phyloP scores from a whole-genome alignment of 108 stramenopile genomes.

The Nitzschia palea region DNA sequence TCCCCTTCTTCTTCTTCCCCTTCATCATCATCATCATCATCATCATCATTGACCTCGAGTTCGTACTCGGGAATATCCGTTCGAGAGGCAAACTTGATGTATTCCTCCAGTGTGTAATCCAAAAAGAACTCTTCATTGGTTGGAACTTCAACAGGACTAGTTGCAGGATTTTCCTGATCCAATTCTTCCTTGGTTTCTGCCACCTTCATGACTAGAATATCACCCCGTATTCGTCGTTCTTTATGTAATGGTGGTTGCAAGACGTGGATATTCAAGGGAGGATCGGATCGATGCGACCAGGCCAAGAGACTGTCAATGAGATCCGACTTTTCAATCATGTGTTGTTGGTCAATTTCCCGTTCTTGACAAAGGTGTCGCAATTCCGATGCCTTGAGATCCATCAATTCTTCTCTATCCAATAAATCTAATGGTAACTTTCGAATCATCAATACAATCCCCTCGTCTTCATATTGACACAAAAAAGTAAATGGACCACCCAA shows the following conservation, averaged over 20 bases:
- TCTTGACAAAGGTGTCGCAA: constrained; percentile 32
- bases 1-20: constrained; percentile 48
- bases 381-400: not conserved
- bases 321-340: constrained; percentile 43
- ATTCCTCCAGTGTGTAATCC: constrained; percentile 78
- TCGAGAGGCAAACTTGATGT: constrained; percentile 73
- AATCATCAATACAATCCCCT: constrained; percentile 79
- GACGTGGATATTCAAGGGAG: constrained; percentile 67
- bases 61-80: constrained; percentile 59
- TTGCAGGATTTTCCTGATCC: constrained; percentile 46
- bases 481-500: constrained; percentile 84
- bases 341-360: constrained; percentile 23
- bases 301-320: constrained; percentile 31
- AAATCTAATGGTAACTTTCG: constrained; percentile 44
- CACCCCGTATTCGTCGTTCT: constrained; percentile 58
- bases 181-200: constrained; percentile 61
- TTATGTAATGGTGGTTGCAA: constrained; percentile 82
- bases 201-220: constrained; percentile 81
- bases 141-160: constrained; percentile 15
- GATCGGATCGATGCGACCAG: constrained; percentile 16
- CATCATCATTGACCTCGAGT: constrained; percentile 13
- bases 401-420: constrained; percentile 12
- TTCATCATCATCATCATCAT: constrained; percentile 42
- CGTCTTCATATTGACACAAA: constrained; percentile 83
- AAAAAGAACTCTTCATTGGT: constrained; percentile 85